Evolutionary conservation across 1,139 yeast genomes (phyloP).

Genomic region (Yamadazyma conglobata): DNA sequence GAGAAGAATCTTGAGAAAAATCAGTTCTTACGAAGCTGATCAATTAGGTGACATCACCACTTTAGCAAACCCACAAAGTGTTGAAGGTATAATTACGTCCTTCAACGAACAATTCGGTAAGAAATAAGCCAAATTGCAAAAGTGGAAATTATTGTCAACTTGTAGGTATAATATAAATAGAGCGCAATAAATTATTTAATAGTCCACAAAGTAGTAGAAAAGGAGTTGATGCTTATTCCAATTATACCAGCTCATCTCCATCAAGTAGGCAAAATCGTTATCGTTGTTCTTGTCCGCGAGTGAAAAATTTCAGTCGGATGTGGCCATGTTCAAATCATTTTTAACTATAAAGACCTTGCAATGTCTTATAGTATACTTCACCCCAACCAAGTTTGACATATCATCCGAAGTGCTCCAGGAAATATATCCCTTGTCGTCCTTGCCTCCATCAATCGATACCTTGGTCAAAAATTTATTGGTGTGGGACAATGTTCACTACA

Average conservation of each 20-base stretch:
- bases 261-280: neutral
- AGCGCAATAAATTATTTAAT: neutral
- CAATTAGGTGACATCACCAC: slow-evolving; percentile 93
- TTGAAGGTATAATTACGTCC: slow-evolving; percentile 64
- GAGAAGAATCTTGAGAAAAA: slow-evolving; percentile 96
- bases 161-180: slow-evolving; percentile 1
- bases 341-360: slow-evolving; percentile 27
- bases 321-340: slow-evolving; percentile 20
- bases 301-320: slow-evolving; percentile 1
- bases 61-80: slow-evolving; percentile 82
- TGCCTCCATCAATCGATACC: slow-evolving; percentile 4
- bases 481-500: slow-evolving; percentile 87
- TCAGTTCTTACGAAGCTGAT: slow-evolving; percentile 85
- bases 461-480: slow-evolving; percentile 52
- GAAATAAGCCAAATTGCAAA: slow-evolving; percentile 6
- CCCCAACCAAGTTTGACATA: slow-evolving; percentile 39
- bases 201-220: no score
- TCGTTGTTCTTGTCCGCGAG: neutral
- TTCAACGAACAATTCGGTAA: slow-evolving; percentile 37
- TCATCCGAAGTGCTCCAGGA: slow-evolving; percentile 30
- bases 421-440: slow-evolving; percentile 3
- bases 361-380: slow-evolving; percentile 26
- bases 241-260: no score
- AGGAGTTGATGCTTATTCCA: no score
- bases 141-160: no score